phyloP scores from a whole-genome alignment of 306 rosid genomes.

The Pueraria montana region DNA sequence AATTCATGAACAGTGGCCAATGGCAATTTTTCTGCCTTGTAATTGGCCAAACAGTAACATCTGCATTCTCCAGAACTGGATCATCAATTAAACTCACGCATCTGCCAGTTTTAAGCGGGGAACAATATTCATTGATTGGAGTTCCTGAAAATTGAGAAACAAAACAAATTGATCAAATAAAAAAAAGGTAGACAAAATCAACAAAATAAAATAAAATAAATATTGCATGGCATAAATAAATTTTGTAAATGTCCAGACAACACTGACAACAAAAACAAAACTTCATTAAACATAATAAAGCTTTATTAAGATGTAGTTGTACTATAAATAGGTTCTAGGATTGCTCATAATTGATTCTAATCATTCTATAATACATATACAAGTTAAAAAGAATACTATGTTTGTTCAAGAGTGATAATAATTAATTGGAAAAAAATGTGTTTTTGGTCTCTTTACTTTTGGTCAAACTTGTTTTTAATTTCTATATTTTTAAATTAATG shows the following conservation, averaged over 20 bases:
- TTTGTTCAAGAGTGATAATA: too few relatives aligned
- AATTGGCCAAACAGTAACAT: not conserved
- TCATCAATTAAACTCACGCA: conserved; percentile 50
- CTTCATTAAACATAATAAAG: not conserved
- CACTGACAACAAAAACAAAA: not conserved
- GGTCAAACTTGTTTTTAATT: too few relatives aligned
- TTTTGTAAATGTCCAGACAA: not conserved
- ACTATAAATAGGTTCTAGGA: not conserved
- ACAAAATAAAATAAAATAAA: not conserved
- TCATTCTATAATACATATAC: not conserved
- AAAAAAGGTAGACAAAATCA: not conserved
- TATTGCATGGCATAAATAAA: not conserved
- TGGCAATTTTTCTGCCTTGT: not conserved
- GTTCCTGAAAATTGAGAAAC: conserved; percentile 71
- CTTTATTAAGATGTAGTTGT: not conserved
- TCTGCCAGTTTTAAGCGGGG: conserved; percentile 84
- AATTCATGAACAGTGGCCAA: not conserved
- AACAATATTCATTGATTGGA: conserved; percentile 91
- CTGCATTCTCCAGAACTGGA: not conserved
- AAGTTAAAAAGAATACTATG: too few relatives aligned
- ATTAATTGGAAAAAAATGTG: too few relatives aligned
- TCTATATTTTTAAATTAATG: too few relatives aligned
- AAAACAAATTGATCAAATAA: conserved; percentile 32
- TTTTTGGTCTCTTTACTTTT: too few relatives aligned
- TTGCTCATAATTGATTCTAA: not conserved